These are phyloP conservation scores for Pseudotulostoma volvatum DNA, from an alignment of 495 filamentous ascomycete genomes.

Conservation along the genomic window DNA sequence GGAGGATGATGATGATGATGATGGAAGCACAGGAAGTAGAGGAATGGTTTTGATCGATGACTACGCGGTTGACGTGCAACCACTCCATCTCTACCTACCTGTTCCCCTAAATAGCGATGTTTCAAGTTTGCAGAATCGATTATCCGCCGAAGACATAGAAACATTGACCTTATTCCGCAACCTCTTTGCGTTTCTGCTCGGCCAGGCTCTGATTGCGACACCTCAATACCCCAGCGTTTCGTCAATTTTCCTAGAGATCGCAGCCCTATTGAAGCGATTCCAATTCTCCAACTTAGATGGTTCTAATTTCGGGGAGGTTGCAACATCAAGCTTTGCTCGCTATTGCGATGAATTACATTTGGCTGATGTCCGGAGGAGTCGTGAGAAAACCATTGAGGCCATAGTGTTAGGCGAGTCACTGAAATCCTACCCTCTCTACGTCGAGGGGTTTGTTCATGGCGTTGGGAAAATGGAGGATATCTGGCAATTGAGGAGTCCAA, in stretches of 20 bases:
- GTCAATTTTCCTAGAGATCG: conserved; percentile 54
- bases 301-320: conserved; percentile 68
- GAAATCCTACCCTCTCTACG: conserved; percentile 65
- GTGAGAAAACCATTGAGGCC: conserved; percentile 82
- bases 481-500: conserved; percentile 45
- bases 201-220: conserved; percentile 67
- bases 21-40: conserved; percentile 27
- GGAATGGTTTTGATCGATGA: conserved; percentile 29
- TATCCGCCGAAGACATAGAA: conserved; percentile 43
- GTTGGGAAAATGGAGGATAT: conserved; percentile 75
- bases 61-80: conserved; percentile 25
- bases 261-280: conserved; percentile 50
- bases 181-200: conserved; percentile 74
- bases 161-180: conserved; percentile 67
- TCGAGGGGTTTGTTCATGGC: conserved; percentile 84
- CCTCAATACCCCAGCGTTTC: conserved; percentile 50
- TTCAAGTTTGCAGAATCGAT: conserved; percentile 19
- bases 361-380: conserved; percentile 64
- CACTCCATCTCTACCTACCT: conserved; percentile 59
- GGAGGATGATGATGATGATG: conserved; percentile 22
- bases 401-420: conserved; percentile 77
- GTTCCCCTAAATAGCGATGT: conserved; percentile 35
- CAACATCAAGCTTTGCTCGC: conserved; percentile 54
- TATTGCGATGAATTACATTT: conserved; percentile 61
- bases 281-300: conserved; percentile 70